Evolutionary conservation across 176 grass and related monocot genomes (phyloP), one percentile per base, ranked within the genome.

Genomic region (Ensete glaucum): DNA sequence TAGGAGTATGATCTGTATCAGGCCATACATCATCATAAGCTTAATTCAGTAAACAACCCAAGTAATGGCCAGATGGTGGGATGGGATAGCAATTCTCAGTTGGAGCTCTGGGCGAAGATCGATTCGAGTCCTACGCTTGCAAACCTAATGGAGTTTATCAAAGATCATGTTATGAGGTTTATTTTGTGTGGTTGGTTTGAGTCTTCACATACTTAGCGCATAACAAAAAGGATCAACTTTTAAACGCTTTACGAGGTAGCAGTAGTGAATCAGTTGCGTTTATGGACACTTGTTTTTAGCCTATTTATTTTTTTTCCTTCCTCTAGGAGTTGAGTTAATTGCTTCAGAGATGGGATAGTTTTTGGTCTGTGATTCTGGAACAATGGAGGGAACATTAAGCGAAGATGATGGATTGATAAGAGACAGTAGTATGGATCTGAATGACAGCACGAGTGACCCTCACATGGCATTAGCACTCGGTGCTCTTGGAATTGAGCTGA

Each of bases 381-480:
- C 4, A 56, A 80, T 80, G 78, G 78, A 80, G 21, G 78, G 69
- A 80, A 27, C 78, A 72, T 63, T 80, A 73, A 63, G 78, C 13
- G 78, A 80, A 73, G 78, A 73, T 14, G 78, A 73, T 34, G 78
- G 78, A 23, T 52, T 73, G 69, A 64, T 73, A 72, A 60, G 48
- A 51, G 78, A 80, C n/a, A 29, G 55, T 12, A 80, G 69, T 57
- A 80, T 80, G 78, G 78, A 80, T 63, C 78, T 80, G 48, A 80
- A 80, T 34, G 78, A 73, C 55, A 73, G 52, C 48, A 52, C 12
- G 24, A 52, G 54, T 34, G 69, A 80, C 34, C 69, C 78, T 27
- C 68, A 73, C 20, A 73, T 79, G 20, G 66, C 60, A n/a, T 71
- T 79, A 50, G 52, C 2, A 58, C 76, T 67, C 62, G 51, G 23